phyloP scores from a whole-genome alignment of 164 flowering plant species.

The Vitis amurensis region DNA sequence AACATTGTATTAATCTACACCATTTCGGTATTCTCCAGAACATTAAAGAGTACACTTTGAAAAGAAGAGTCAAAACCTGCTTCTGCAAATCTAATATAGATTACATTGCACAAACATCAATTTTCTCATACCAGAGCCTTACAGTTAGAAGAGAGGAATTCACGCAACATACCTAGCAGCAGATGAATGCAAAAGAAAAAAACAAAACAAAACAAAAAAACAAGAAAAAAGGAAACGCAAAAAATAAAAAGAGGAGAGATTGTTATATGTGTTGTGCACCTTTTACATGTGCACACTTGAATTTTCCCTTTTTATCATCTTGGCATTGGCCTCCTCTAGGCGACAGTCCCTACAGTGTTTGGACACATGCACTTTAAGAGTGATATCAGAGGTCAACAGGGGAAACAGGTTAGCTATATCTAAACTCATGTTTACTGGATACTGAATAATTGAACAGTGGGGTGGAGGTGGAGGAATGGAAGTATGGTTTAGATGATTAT shows the following conservation, averaged over 20 bases:
- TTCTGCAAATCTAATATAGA: neutral
- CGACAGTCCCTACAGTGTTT: neutral
- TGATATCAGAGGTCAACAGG: neutral
- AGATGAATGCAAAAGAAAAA: too few relatives aligned
- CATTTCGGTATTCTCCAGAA: neutral
- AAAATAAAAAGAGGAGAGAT: neutral
- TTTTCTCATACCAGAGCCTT: too few relatives aligned
- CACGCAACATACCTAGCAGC: too few relatives aligned
- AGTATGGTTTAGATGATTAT: neutral
- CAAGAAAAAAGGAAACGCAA: neutral
- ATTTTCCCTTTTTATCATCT: neutral
- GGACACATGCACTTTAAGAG: neutral
- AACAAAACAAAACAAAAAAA: too few relatives aligned
- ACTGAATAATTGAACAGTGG: constrained; percentile 11
- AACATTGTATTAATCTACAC: neutral
- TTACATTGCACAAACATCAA: too few relatives aligned
- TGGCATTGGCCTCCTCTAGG: constrained; percentile 9
- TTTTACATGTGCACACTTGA: neutral
- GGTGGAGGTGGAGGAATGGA: neutral
- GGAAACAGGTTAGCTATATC: neutral
- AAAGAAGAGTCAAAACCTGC: too few relatives aligned
- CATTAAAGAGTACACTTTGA: too few relatives aligned
- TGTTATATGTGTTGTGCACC: neutral
- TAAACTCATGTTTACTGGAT: neutral
- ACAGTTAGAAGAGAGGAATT: too few relatives aligned